Evolutionary conservation across 2,329 filamentous ascomycete genomes (phyloP).

Genomic region (Fusarium sp.): DNA sequence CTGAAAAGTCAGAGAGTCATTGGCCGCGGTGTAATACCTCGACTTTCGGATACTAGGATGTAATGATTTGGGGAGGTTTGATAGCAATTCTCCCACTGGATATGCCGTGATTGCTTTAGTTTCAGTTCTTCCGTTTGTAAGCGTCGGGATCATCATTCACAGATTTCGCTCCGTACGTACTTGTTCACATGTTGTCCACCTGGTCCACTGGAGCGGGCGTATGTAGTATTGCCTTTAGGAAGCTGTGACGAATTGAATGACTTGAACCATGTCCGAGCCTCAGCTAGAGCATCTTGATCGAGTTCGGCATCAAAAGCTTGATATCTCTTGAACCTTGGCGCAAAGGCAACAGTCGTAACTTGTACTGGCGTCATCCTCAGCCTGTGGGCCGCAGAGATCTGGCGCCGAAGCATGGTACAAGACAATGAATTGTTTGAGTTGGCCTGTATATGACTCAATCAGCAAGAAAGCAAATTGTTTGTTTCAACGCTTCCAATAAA

Average conservation of each 20-base stretch:
- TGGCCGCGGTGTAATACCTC: slow-evolving; percentile 68
- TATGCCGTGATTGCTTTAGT: slow-evolving; percentile 71
- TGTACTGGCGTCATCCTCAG: not conserved
- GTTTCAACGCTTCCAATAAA: not conserved
- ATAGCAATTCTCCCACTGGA: slow-evolving; percentile 63
- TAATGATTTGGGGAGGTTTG: slow-evolving; percentile 63
- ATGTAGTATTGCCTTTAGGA: slow-evolving; percentile 68
- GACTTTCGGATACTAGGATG: slow-evolving; percentile 65
- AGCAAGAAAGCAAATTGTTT: not conserved
- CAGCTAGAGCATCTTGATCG: slow-evolving; percentile 65
- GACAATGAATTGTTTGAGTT: not conserved
- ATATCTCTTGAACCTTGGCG: slow-evolving; percentile 56
- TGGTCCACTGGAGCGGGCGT: slow-evolving; percentile 72
- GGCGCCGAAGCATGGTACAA: slow-evolving; percentile 35
- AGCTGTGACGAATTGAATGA: slow-evolving; percentile 61
- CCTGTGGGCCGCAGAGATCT: slow-evolving; percentile 7
- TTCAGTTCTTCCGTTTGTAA: slow-evolving; percentile 68
- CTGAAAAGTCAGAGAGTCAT: slow-evolving; percentile 68
- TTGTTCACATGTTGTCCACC: slow-evolving; percentile 76
- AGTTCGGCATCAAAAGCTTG: slow-evolving; percentile 65
- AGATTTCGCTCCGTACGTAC: slow-evolving; percentile 57
- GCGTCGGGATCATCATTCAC: slow-evolving; percentile 60
- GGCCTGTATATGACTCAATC: not conserved
- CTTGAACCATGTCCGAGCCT: slow-evolving; percentile 67
- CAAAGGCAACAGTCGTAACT: slow-evolving; percentile 11